A percentile compares a stretch with the other conserved stretches of the same genome.
These are phyloP conservation scores for Phaffomyces thermotolerans DNA, from an alignment of 805 yeast genomes.

Conservation along the genomic window DNA sequence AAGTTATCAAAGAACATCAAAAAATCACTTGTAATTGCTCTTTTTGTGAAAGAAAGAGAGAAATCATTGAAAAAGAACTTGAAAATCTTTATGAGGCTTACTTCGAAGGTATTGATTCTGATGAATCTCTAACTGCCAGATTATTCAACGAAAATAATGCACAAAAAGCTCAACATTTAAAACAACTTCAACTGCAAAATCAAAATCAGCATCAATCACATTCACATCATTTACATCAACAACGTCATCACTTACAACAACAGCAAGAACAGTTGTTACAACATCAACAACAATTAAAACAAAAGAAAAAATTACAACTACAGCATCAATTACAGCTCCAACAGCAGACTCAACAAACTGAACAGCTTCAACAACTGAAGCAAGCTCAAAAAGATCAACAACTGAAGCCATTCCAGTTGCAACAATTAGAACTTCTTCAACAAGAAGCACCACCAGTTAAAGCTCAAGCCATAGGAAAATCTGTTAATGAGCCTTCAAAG, in stretches of 20 bases:
- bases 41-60: constrained; percentile 69
- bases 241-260: background rate
- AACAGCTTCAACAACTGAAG: background rate
- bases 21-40: constrained; percentile 59
- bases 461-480: background rate
- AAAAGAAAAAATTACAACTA: constrained; percentile 5
- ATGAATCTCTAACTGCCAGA: constrained; percentile 7
- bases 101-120: constrained; percentile 33
- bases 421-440: constrained; percentile 1
- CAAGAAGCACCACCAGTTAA: background rate
- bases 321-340: background rate
- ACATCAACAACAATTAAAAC: background rate
- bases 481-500: background rate
- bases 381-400: background rate
- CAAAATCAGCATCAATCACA: background rate
- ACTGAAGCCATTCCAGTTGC: background rate
- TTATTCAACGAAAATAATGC: constrained; percentile 10
- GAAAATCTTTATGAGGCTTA: constrained; percentile 66
- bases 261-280: background rate
- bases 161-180: constrained; percentile 6
- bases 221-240: background rate
- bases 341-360: background rate
- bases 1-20: constrained; percentile 54
- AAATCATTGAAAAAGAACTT: constrained; percentile 68
- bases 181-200: constrained; percentile 3